Base-by-base conservation (phyloP, 495 filamentous ascomycete species). In the Podospora pseudocomata region DNA sequence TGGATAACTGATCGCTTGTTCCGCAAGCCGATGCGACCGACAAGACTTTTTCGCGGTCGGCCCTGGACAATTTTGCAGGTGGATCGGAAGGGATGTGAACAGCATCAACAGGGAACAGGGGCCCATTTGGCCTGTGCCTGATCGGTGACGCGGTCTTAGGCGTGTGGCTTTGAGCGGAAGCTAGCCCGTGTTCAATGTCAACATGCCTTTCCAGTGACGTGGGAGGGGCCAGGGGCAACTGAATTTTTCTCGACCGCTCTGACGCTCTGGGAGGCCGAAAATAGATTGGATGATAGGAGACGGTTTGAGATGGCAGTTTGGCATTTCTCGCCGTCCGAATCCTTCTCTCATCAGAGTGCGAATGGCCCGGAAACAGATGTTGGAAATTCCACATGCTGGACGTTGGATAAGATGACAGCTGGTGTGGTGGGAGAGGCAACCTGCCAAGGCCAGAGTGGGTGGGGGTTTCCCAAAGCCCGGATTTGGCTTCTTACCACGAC, bases 101-200 rank as follows among this genome's bases (percentile, higher is more conserved):
- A 61, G 59, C 27, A 32, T 16, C 28, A 28, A 63, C 61, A 63
- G 61, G 61, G 61, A 63, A 28, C 27, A 61, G 61, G 61, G 61
- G 32, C 61, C 28, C 11, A 32, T 32, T 63, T 15, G 61, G 27
- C 30, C 34, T 32, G 61, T 63, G 59, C 27, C 32, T 49, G 61
- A 63, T 44, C 61, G 28, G 61, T 63, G 30, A 63, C 13, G 28
- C 28, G 28, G 61, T 34, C n/a, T 39, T 63, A 49, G 61, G 34
- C 32, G 32, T 63, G 61, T 63, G 61, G 61, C 61, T 63, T 32
- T 49, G 61, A 19, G 27, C 27, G 61, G 18, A 20, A 6, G 27
- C 30, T 34, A 63, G 27, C 60, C 30, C 32, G 39, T 49, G 39
- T 49, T 49, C 9, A 49, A 49, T 49, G 39, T 49, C 39, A 49